Conservation (phyloP, 805 yeast species). For the Komagataella populi region DNA sequence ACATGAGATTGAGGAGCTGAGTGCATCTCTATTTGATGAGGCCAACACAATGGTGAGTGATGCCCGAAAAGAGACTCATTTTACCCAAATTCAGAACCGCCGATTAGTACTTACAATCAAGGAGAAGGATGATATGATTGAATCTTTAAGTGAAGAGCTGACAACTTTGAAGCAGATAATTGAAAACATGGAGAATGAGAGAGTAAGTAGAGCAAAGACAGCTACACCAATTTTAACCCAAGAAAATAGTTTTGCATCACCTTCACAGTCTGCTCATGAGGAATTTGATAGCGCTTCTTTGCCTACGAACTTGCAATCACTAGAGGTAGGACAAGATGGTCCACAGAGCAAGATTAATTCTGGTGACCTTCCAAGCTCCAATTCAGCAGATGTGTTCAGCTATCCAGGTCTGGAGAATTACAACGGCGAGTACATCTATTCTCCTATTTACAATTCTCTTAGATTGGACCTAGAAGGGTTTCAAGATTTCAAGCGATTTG, state of each 20-base stretch:
- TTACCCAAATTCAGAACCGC: slow-evolving; percentile 42
- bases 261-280: neutral
- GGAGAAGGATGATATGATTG: slow-evolving; percentile 60
- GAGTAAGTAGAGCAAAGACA: neutral
- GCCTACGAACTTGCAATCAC: neutral
- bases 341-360: slow-evolving; percentile 4
- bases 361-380: neutral
- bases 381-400: neutral
- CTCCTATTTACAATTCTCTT: slow-evolving; percentile 17
- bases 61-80: slow-evolving; percentile 57
- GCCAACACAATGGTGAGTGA: slow-evolving; percentile 78
- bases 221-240: neutral
- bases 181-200: slow-evolving; percentile 35
- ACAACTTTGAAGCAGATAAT: slow-evolving; percentile 48
- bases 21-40: slow-evolving; percentile 67
- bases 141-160: slow-evolving; percentile 52
- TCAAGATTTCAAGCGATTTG: slow-evolving; percentile 28
- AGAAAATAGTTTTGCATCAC: neutral
- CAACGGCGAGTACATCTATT: slow-evolving; percentile 12
- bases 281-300: neutral
- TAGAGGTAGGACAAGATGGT: slow-evolving; percentile 4
- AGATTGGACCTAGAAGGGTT: slow-evolving; percentile 31
- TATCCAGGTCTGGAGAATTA: slow-evolving; percentile 7
- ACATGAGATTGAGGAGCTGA: slow-evolving; percentile 67
- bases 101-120: slow-evolving; percentile 37